Percentiles rank a stretch among this genome's conserved stretches.
These are phyloP conservation scores for Ustilago esculenta DNA, from an alignment of 1,284 basidiomycete species.

Conservation along the genomic window DNA sequence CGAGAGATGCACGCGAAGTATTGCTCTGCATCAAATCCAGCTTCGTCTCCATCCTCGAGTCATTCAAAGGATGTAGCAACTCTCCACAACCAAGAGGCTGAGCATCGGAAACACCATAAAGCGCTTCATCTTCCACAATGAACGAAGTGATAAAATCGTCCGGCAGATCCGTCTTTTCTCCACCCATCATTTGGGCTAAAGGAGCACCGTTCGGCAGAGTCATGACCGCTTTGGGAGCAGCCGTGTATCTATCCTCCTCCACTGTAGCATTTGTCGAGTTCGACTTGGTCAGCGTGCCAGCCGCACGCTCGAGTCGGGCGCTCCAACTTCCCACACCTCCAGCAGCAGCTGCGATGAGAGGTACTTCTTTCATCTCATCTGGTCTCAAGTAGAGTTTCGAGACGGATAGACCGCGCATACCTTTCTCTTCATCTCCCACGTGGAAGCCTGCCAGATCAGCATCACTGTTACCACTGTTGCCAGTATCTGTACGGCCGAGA, in stretches of 20 bases:
- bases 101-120: background rate
- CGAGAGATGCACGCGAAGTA: slow-evolving; percentile 7
- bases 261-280: background rate
- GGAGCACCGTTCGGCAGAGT: slow-evolving; percentile 19
- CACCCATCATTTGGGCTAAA: slow-evolving; percentile 2
- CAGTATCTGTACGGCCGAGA: slow-evolving; percentile 11
- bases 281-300: slow-evolving; percentile 11
- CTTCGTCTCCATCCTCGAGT: background rate
- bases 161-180: slow-evolving; percentile 14
- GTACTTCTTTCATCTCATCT: slow-evolving; percentile 2
- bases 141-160: slow-evolving; percentile 43
- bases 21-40: slow-evolving; percentile 11
- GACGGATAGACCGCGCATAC: slow-evolving; percentile 27
- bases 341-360: slow-evolving; percentile 3
- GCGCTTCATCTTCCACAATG: slow-evolving; percentile 21
- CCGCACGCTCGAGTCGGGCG: slow-evolving; percentile 21
- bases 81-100: slow-evolving; percentile 4
- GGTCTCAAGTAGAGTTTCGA: slow-evolving; percentile 38
- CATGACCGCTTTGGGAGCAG: slow-evolving; percentile 11
- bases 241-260: slow-evolving; percentile 12
- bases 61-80: slow-evolving; percentile 6
- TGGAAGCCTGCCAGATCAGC: slow-evolving; percentile 6
- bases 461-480: slow-evolving; percentile 18
- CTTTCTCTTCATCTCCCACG: slow-evolving; percentile 20
- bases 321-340: slow-evolving; percentile 23